Percentiles rank a stretch among this genome's conserved stretches.
phyloP scores from a whole-genome alignment of 2,329 filamentous ascomycete genomes.

The Capronia coronata region DNA sequence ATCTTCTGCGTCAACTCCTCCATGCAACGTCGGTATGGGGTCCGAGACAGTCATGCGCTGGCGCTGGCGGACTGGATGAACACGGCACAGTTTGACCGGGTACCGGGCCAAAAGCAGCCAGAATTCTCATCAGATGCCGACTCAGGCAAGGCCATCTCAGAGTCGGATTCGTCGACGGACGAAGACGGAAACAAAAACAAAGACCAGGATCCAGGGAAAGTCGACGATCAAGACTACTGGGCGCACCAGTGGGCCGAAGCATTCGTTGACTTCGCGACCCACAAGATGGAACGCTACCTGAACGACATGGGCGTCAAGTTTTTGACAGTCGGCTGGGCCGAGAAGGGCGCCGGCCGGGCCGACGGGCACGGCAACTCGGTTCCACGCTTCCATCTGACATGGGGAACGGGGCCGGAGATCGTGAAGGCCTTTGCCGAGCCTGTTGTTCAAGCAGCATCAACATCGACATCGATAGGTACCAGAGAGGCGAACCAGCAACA shows the following conservation, averaged over 20 bases:
- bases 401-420: slow-evolving; percentile 57
- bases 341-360: slow-evolving; percentile 51
- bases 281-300: slow-evolving; percentile 54
- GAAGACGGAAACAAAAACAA: not conserved
- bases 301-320: slow-evolving; percentile 50
- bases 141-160: too few species aligned
- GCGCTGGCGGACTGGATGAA: slow-evolving; percentile 56
- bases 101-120: not conserved
- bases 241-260: slow-evolving; percentile 57
- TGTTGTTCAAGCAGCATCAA: slow-evolving; percentile 45
- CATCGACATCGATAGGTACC: not conserved
- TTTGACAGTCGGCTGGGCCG: slow-evolving; percentile 55
- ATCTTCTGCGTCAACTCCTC: slow-evolving; percentile 55
- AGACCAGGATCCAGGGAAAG: not conserved
- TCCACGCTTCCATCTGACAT: slow-evolving; percentile 57
- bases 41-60: slow-evolving; percentile 52
- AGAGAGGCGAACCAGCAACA: not conserved
- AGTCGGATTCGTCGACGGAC: too few species aligned
- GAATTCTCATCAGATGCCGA: too few species aligned
- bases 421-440: slow-evolving; percentile 54
- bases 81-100: slow-evolving; percentile 53
- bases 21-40: slow-evolving; percentile 53
- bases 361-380: slow-evolving; percentile 58
- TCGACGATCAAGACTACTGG: slow-evolving; percentile 47
- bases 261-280: slow-evolving; percentile 56